A percentile compares a stretch with the other conserved stretches of the same genome.
Evolutionary conservation across 257 asterid genomes (phyloP).

Genomic region (Lithospermum erythrorhizon): DNA sequence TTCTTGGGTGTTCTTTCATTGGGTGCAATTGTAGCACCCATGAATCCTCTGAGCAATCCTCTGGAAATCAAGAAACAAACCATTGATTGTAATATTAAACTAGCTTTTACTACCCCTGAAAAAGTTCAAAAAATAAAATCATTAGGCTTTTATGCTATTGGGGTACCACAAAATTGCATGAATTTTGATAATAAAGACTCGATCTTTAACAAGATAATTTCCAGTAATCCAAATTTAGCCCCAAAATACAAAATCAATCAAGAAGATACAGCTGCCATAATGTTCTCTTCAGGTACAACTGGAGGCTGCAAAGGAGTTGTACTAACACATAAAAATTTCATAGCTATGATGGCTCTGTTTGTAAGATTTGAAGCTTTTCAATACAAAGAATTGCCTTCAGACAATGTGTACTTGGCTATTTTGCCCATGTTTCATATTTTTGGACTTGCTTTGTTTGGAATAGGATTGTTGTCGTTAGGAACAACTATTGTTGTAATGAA

Average conservation of each 20-base stretch:
- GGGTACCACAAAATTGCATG: slow-evolving; percentile 38
- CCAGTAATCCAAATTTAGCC: slow-evolving; percentile 44
- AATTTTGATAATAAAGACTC: slow-evolving; percentile 15
- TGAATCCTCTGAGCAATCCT: slow-evolving; percentile 57
- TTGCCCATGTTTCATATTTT: slow-evolving; percentile 75
- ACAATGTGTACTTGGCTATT: slow-evolving; percentile 47
- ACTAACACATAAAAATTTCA: slow-evolving; percentile 59
- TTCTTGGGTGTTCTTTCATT: slow-evolving; percentile 51
- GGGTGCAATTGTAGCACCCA: slow-evolving; percentile 54
- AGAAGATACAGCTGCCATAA: slow-evolving; percentile 55
- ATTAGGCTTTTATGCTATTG: slow-evolving; percentile 33
- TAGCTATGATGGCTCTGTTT: slow-evolving; percentile 50
- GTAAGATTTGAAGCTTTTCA: slow-evolving; percentile 59
- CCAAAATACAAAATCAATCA: slow-evolving; percentile 45
- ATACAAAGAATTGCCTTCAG: slow-evolving; percentile 30
- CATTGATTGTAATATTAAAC: slow-evolving; percentile 32
- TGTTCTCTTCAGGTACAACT: slow-evolving; percentile 77
- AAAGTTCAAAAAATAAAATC: slow-evolving; percentile 29
- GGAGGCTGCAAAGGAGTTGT: slow-evolving; percentile 59
- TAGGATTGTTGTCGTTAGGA: slow-evolving; percentile 71
- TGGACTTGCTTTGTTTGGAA: slow-evolving; percentile 53
- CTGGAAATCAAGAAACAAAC: slow-evolving; percentile 50
- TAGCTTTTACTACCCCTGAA: slow-evolving; percentile 33
- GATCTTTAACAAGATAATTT: slow-evolving; percentile 30
- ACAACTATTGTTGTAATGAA: slow-evolving; percentile 48